Evolutionary conservation across 2,329 filamentous ascomycete species (phyloP), one percentile per base, ranked within the genome.

Genomic region (Nothophoma quercina): DNA sequence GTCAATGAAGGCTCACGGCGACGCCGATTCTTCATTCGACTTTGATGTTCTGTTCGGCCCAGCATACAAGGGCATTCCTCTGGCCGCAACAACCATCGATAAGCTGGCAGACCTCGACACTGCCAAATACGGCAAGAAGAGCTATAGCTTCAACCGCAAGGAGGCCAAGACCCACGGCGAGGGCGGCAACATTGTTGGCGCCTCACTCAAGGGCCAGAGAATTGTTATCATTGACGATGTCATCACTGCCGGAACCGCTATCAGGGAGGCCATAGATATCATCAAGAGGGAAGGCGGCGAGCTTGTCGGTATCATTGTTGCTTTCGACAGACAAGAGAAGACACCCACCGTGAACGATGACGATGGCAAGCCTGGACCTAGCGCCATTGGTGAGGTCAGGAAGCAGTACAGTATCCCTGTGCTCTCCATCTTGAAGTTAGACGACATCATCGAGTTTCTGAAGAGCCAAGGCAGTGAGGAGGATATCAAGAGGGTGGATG

Each of bases 111-210:
- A 87, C 67, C 77, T 92, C 9, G 86, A 91, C 58, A 79, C 84
- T 15, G 76, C 78, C 42, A 84, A 81, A 56, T 95, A 89, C 76
- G 85, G 85, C 49, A 77, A 82, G 34, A 81, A 90, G 51, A 90
- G 88, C 69, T 98, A 96, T 79, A 88, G 87, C 26, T 98, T 96
- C 78, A 96, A 98, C 78, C 86, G 95, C 69, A 98, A 98, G 79
- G 95, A 98, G 78, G 90, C 88, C 68, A 98, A 98, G 81, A 90
- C 91, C 69, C 93, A 98, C 74, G 93, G 95, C 35, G 95, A 99
- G 77, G 93, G 93, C 26, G 93, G 95, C 35, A 89, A 85, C 72
- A 96, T 98, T 67, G 93, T 98, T 12, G 95, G 95, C 9, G 90
- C 91, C 23, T 83, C 88, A 6, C 80, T 98, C 68, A 89, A 89